phyloP scores from a whole-genome alignment of 2,329 filamentous ascomycete genomes.

The Fusarium virguliforme region DNA sequence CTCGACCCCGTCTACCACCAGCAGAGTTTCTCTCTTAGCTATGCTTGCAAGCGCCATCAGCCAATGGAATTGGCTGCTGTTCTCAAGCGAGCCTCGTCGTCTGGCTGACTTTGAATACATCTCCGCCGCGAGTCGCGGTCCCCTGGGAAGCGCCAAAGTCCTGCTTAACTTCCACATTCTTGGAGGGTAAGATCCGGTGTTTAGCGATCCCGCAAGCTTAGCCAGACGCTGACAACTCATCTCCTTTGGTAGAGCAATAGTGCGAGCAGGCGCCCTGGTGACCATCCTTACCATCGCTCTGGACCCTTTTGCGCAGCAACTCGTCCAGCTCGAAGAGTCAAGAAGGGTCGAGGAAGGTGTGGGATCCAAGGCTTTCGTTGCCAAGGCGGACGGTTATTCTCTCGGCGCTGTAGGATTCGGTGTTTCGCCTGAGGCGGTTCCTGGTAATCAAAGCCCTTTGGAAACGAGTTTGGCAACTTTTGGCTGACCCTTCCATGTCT shows the following conservation, averaged over 20 bases:
- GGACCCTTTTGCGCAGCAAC: conserved; percentile 37
- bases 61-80: conserved; percentile 38
- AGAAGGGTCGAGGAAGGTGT: neutral
- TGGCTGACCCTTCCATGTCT: too few relatives aligned
- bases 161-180: conserved; percentile 19
- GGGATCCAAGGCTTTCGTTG: neutral
- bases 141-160: conserved; percentile 28
- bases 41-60: conserved; percentile 32
- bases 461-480: neutral
- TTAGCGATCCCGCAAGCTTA: too few relatives aligned
- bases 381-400: neutral
- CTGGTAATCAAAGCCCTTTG: too few relatives aligned
- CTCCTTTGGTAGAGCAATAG: conserved; percentile 4
- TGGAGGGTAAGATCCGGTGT: conserved; percentile 17
- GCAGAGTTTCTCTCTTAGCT: conserved; percentile 24
- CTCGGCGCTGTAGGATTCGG: too few relatives aligned
- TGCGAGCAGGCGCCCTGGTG: conserved; percentile 32
- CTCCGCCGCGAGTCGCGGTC: conserved; percentile 33
- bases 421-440: too few relatives aligned
- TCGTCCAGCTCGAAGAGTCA: conserved; percentile 26
- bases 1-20: conserved; percentile 32
- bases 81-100: conserved; percentile 23
- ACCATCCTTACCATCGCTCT: conserved; percentile 37
- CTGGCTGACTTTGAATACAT: conserved; percentile 38
- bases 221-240: neutral